Base-by-base conservation (phyloP, 805 yeast genomes). In the Myxozyma kluyveri region DNA sequence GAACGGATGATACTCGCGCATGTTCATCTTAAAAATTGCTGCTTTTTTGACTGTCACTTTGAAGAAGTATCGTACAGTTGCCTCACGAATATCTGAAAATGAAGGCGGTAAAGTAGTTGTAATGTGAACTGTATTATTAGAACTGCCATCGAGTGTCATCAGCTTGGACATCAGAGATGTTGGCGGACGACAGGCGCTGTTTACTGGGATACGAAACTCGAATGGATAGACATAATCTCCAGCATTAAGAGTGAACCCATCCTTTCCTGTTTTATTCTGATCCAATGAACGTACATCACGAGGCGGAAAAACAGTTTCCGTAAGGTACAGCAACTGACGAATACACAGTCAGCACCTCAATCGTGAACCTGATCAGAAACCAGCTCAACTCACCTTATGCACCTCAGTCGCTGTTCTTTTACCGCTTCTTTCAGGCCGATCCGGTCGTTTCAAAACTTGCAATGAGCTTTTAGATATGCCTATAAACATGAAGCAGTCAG, bases 1-100 rank as follows among this genome's bases (percentile, higher is more conserved):
- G 57, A 84, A 78, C 3, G 82, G 83, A 42, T 73, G 74, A 43
- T 63, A 63, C 9, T 74, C 64, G 35, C 86, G 68, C 29, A 75
- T 61, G 53, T 80, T 82, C 24, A 72, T 45, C 49, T 75, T 75
- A 50, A 79, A 68, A 29, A 80, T 61, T 2, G 81, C 72, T 1
- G 82, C 66, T 42, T 82, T 63, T 51, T 77, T 78, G 38, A 82
- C 81, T 0, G 86, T 82, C 7, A 74, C 84, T 65, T 82, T 82
- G 49, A 83, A 72, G 61, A 75, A 82, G 63, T 82, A 82, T 50
- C 18, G 33, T 3, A 45, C 33, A 10, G 19, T 19, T 12, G 41
- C 50, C n/a, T 36, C 58, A 24, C 42, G 4, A 23, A 62, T 19
- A n/a, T 64, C 69, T 2, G 66, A 57, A 19, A 66, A 47, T 18